Evolutionary conservation across 345 rosid genomes (phyloP), one percentile per base, ranked within the genome.

Genomic region (Corchorus olitorius): DNA sequence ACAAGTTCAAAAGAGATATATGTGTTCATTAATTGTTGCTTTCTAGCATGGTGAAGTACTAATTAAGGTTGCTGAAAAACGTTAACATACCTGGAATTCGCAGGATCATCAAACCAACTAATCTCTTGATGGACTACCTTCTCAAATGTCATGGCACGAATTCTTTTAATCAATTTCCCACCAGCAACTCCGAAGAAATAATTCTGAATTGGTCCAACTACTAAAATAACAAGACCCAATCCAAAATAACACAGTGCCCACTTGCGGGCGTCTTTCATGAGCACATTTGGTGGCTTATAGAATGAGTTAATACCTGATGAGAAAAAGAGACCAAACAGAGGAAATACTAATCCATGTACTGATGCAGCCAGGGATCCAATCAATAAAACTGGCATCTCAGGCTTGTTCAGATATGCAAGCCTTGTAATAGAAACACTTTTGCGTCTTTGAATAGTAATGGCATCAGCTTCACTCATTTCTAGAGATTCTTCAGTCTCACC

Each of bases 81-180:
- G n/a, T n/a, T n/a, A n/a, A n/a, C 43, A 27, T 39, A 86, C 94
- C 94, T 94, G 7, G 98, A 84, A 72, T 94, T 93, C 20, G 86
- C 78, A 61, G 93, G 83, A 75, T 90, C 93, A 65, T 94, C 98
- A 20, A 94, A 94, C 94, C 97, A 94, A 78, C 93, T 84, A 66
- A 94, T 92, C 61, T 92, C 88, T 78, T 92, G 97, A 82, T 90
- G 92, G 53, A 90, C 97, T 27, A 92, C 90, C 79, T 89, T 91
- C 79, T 89, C 88, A 75, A 94, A 94, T 1, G 90, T 85, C 87
- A 87, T 64, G 16, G 88, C 79, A 16, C 98, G 84, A 45, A 93
- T 91, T 70, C 97, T 82, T 80, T 83, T 80, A 9, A 94, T 88
- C 82, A 94, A 67, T 59, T 83, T 90, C n/a, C 97, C 91, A 9